Evolutionary conservation across 164 flowering plant species (phyloP).

Genomic region (Berberis thunbergii): DNA sequence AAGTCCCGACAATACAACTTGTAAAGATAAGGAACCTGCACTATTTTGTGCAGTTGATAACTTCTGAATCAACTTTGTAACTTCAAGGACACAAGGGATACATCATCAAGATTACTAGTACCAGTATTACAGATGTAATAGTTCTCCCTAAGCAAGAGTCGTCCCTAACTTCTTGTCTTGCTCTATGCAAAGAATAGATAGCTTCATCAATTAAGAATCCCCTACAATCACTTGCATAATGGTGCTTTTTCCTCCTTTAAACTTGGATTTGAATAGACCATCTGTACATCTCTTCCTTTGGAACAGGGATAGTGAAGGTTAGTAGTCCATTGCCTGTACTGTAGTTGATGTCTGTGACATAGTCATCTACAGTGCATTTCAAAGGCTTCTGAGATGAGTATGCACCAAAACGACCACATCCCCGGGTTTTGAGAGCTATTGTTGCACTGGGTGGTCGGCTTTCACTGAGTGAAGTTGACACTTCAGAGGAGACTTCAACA

Average conservation of each 20-base stretch:
- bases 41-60: too few relatives aligned
- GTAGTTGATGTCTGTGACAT: slow-evolving; percentile 40
- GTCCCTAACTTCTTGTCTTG: too few relatives aligned
- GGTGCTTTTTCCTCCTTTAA: slow-evolving; percentile 9
- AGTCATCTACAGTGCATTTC: slow-evolving; percentile 43
- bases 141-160: too few relatives aligned
- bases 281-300: slow-evolving; percentile 35
- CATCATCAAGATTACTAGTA: too few relatives aligned
- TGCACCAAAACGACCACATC: slow-evolving; percentile 75
- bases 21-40: too few relatives aligned
- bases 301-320: slow-evolving; percentile 44
- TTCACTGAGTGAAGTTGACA: slow-evolving; percentile 18
- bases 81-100: too few relatives aligned
- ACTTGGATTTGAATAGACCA: slow-evolving; percentile 44
- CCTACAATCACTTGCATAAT: too few relatives aligned
- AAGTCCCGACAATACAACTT: too few relatives aligned
- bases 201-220: too few relatives aligned
- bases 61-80: too few relatives aligned
- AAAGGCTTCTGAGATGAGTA: slow-evolving; percentile 74
- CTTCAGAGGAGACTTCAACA: slow-evolving; percentile 36
- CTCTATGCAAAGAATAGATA: too few relatives aligned
- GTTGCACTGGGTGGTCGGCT: slow-evolving; percentile 42
- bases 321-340: slow-evolving; percentile 43
- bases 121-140: too few relatives aligned
- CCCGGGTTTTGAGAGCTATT: slow-evolving; percentile 46